Percentiles rank a stretch among this genome's conserved stretches.
These are phyloP conservation scores for Debaryomyces hansenii DNA, from an alignment of 805 yeast genomes.

Conservation along the genomic window DNA sequence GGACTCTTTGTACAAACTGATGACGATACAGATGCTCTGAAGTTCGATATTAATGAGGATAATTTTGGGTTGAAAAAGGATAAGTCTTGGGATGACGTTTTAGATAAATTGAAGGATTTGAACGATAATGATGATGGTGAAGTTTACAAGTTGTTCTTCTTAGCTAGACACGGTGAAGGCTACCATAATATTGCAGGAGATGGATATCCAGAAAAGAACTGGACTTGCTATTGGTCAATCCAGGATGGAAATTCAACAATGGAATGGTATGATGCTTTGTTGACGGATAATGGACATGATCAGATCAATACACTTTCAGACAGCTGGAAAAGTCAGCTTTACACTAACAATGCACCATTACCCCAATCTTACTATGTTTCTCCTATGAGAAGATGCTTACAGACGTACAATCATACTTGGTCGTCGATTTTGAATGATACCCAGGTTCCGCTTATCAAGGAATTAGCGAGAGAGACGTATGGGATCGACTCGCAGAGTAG, in stretches of 20 bases:
- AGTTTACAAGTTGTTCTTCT: slow-evolving; percentile 23
- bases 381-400: slow-evolving; percentile 30
- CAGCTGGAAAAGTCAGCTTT: slow-evolving; percentile 16
- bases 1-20: slow-evolving; percentile 21
- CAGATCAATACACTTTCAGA: slow-evolving; percentile 16
- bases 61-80: slow-evolving; percentile 22
- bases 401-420: slow-evolving; percentile 32
- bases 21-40: slow-evolving; percentile 11
- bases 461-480: slow-evolving; percentile 30
- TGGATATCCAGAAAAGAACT: slow-evolving; percentile 13
- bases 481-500: slow-evolving; percentile 32
- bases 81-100: slow-evolving; percentile 22
- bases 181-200: slow-evolving; percentile 27
- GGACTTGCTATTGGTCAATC: slow-evolving; percentile 29
- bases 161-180: slow-evolving; percentile 37
- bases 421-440: slow-evolving; percentile 11
- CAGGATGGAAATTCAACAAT: slow-evolving; percentile 16
- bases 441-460: slow-evolving; percentile 22
- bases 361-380: slow-evolving; percentile 29
- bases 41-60: slow-evolving; percentile 11
- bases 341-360: slow-evolving; percentile 15
- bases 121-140: slow-evolving; percentile 9
- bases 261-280: slow-evolving; percentile 32
- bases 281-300: slow-evolving; percentile 21
- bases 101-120: slow-evolving; percentile 11